phyloP scores from a whole-genome alignment of 495 filamentous ascomycete species.

The Aspergillus nanangensis region DNA sequence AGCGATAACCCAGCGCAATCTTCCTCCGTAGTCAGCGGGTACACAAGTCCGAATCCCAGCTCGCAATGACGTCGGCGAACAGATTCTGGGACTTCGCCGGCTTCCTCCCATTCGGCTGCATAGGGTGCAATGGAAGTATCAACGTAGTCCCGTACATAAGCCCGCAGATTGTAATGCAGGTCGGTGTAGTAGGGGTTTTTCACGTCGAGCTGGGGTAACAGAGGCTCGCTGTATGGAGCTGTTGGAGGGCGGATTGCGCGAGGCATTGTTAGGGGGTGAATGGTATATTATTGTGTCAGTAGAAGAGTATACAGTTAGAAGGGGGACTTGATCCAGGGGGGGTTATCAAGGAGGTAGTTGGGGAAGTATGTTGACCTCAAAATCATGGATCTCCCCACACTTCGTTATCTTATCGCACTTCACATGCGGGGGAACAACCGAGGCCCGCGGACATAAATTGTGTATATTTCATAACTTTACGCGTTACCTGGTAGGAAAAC shows the following conservation, averaged over 20 bases:
- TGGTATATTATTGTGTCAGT: neutral
- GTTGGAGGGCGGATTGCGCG: slow-evolving; percentile 21
- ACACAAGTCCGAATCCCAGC: slow-evolving; percentile 33
- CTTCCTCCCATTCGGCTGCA: slow-evolving; percentile 46
- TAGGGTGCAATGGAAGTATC: slow-evolving; percentile 39
- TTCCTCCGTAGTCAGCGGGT: slow-evolving; percentile 31
- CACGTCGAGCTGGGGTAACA: slow-evolving; percentile 35
- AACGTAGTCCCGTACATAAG: slow-evolving; percentile 40
- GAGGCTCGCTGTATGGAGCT: slow-evolving; percentile 38
- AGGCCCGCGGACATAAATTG: neutral
- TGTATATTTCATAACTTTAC: too few relatives aligned
- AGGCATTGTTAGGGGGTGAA: slow-evolving; percentile 11
- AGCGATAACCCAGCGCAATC: slow-evolving; percentile 28
- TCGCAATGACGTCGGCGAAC: slow-evolving; percentile 34
- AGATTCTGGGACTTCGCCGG: slow-evolving; percentile 36
- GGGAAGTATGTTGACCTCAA: neutral
- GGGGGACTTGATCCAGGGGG: neutral
- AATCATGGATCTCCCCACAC: neutral
- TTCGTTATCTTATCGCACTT: neutral
- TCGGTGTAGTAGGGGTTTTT: slow-evolving; percentile 45
- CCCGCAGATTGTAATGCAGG: slow-evolving; percentile 40
- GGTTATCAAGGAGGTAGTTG: neutral
- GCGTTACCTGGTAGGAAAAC: too few relatives aligned
- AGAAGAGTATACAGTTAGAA: neutral
- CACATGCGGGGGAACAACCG: too few relatives aligned